Base-by-base conservation (phyloP, 441 rosid species). In the Corymbia calophylla region DNA sequence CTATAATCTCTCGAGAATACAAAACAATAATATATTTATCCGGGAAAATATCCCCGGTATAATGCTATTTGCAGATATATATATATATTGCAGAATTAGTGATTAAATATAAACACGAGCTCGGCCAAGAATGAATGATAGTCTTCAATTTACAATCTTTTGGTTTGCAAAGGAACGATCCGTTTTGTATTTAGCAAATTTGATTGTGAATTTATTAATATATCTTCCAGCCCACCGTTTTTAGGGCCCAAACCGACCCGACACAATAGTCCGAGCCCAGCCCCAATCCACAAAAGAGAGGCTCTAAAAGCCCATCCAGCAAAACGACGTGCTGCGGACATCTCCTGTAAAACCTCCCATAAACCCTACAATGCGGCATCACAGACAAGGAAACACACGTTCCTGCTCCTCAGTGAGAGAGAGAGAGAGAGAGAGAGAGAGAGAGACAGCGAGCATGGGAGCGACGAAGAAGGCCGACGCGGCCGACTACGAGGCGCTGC, bases 401-500 rank as follows among this genome's bases (percentile, higher is more conserved):
- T 39, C 44, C 44, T 5, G 44, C 44, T 39, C 44, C 44, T 39
- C 44, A 29, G 82, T 6, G 47, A 15, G 11, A 2, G 11, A 16
- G 56, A 23, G 49, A 19, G 54, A 27, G n/a, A 44, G 62, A 16
- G 68, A 12, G 11, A 16, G 56, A 23, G 49, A 19, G 54, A 27
- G n/a, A 44, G 62, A 16, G 68, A 12, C 29, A 60, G 9, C 39
- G 39, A 86, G 25, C 29, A 54, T 87, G 91, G 86, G 49, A 49
- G 86, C 82, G 31, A 87, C 29, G 70, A 87, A 68, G 70, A 87
- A 68, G 53, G 91, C 94, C 13, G 87, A 88, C 6, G 86, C 86
- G 66, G 94, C 89, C 87, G 95, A 96, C 66, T 94, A 90, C 49
- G 92, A 88, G 90, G 97, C 93, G 87, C 91, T 97, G 88, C 92